Evolutionary conservation across 192 early-diverging fungal species (phyloP), one percentile per base, ranked within the genome.

Genomic region (Mortierella hygrophila): DNA sequence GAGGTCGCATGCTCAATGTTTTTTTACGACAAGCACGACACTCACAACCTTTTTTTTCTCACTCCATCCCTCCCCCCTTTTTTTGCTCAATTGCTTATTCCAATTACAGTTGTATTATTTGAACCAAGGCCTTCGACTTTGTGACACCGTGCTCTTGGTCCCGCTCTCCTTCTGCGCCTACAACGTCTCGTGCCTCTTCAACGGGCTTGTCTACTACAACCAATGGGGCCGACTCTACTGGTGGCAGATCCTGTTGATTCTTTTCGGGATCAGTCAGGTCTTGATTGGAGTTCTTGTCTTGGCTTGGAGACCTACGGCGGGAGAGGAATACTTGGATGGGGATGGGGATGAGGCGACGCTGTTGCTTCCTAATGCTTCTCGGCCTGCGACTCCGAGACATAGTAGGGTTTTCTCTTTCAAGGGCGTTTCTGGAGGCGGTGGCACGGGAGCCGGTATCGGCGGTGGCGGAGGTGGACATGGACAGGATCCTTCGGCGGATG

Each of bases 191-290:
- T 93, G 93, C 21, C 90, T 96, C 55, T 90, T 95, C 72, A 96
- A 94, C 82, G 95, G 94, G 35, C 87, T 96, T n/a, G 94, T 96
- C 10, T 96, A 96, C 74, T 96, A 94, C 82, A 88, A 95, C 81
- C 95, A 96, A 88, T 87, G 95, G 88, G 87, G 87, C 2, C 88
- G 92, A 37, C 85, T 96, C 44, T 81, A 77, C 40, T 88, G 92
- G 79, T 88, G 89, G 75, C 94, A 95, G 80, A 82, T 95, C 49
- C 74, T 92, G 8, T 86, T 95, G 77, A 94, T 96, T 65, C 92
- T 93, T 41, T 76, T 93, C 20, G 95, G 95, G 40, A 91, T 95
- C 38, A 88, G 90, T 18, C 84, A 94, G 68, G 92, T 95, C 23
- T 89, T 93, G 15, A 72, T 87, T 20, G 95, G 95, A 10, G 95